Base-by-base conservation (phyloP, 139 green algal species). In the Chlamydomonas urium region DNA sequence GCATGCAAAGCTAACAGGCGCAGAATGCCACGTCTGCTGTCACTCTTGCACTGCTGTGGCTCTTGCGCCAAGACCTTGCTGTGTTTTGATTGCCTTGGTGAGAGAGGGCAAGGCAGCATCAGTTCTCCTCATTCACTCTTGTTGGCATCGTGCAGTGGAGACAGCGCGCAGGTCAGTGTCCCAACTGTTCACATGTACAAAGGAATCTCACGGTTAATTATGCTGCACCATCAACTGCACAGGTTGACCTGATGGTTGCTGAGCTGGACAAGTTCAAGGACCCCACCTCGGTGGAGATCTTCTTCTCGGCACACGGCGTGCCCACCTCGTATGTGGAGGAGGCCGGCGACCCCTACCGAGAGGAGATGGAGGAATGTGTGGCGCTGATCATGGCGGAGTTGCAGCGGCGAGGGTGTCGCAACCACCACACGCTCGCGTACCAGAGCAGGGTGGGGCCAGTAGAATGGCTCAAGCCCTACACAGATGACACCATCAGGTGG, bases 321-420 rank as follows among this genome's bases (percentile, higher is more conserved):
- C 96, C 96, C 38, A 88, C 94, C 71, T 91, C 81, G 0, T 99
- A 99, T 83, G 93, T 98, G 24, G 83, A 93, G 65, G 86, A 97
- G 72, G 91, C 89, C 31, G 94, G 96, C 1, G 96, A 99, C 79
- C 96, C 96, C 1, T 99, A 99, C 87, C 60, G 42, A 72, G 78
- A 84, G 66, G 94, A 99, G 89, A 99, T 99, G 94, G 94, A 99
- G 86, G 89, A 98, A 77, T 98, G 95, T 78, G 88, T 99, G 32
- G 47, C 38, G 26, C 85, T 98, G n/a, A 97, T 99, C 76, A 94
- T 97, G 90, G 53, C 69, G 4, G 88, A 97, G 83, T 75, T 98
- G 60, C 38, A 69, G 37, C 36, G 57, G 14, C 67, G 93, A 1
- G 90, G 88, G 6, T 71, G 58, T 33, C 29, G 48, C 61, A 99